A percentile compares a stretch with the other conserved stretches of the same genome.
Conservation (phyloP, 2,329 filamentous ascomycete species). For the Colletotrichum shisoi region DNA sequence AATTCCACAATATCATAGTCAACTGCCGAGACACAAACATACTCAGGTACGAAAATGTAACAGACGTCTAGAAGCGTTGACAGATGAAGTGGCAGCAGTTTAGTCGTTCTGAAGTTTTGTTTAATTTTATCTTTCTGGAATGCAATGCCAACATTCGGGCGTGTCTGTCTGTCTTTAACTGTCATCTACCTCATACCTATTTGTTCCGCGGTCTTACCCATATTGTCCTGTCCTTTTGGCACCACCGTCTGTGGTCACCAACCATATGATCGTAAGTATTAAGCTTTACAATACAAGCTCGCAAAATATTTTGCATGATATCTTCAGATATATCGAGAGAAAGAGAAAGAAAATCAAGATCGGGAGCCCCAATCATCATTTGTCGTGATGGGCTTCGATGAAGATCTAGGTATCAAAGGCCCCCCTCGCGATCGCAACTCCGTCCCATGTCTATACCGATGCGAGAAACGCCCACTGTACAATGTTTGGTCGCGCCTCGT, state of each 20-base stretch:
- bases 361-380: slow-evolving; percentile 13
- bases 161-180: background rate
- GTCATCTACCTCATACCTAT: slow-evolving; percentile 22
- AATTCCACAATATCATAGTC: no score
- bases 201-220: background rate
- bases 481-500: slow-evolving; percentile 23
- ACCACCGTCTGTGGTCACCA: background rate
- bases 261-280: slow-evolving; percentile 15
- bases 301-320: slow-evolving; percentile 16
- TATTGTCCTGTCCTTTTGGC: background rate
- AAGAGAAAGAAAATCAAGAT: slow-evolving; percentile 9
- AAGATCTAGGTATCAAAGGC: slow-evolving; percentile 34
- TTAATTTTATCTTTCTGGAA: slow-evolving; percentile 19
- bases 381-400: slow-evolving; percentile 29
- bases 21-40: no score
- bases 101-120: background rate
- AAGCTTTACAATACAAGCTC: slow-evolving; percentile 21
- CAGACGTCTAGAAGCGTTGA: background rate
- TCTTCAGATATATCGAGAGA: slow-evolving; percentile 1
- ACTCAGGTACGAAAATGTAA: no score
- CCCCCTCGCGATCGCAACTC: slow-evolving; percentile 26
- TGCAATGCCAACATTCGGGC: slow-evolving; percentile 8
- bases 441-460: slow-evolving; percentile 36
- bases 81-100: background rate
- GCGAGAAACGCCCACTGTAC: slow-evolving; percentile 29